Evolutionary conservation across 768 basidiomycete species (phyloP), one percentile per base, ranked within the genome.

Genomic region (Hypsizygus marmoreus): DNA sequence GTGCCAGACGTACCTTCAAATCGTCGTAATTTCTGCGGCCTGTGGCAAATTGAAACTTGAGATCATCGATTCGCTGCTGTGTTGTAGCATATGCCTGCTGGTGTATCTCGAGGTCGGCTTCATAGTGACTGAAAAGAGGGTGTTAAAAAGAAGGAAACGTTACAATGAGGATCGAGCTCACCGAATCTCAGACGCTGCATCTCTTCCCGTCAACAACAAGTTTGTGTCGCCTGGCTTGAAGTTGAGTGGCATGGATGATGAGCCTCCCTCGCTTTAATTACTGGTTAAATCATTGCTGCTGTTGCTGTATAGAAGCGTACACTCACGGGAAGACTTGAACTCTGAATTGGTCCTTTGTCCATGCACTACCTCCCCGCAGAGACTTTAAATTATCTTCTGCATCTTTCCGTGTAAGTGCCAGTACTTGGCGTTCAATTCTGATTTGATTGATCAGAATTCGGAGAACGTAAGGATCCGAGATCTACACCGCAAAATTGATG

Each of bases 401-500:
- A 28, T 84, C 79, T 0, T 58, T 61, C 66, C 92, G 90, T 7
- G 69, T 79, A 2, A 56, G 59, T 0, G 87, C 81, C 16, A 98
- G 74, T 7, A 92, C 64, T 2, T 74, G 78, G 13, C 76, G 71
- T 64, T 99, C 97, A 39, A 97, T 89, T 34, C 63, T 68, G 16
- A 70, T 67, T 40, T 75, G 71, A 62, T 93, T 92, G 66, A 98
- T 86, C 34, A 99, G 63, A 25, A 94, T 74, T 40, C 93, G 89
- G 20, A 83, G 70, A 2, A 95, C 88, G 48, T 81, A 82, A 26
- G 77, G 76, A 52, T 95, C 74, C 10, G 79, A 74, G 50, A 95
- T 74, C 93, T 97, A 54, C 17, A 11, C 19, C 13, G n/a, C n/a
- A n/a, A n/a, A 45, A 50, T 40, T 44, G 17, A 46, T 55, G 10